Evolutionary conservation across 768 basidiomycete species (phyloP).

Genomic region (Kwoniella dendrophila): DNA sequence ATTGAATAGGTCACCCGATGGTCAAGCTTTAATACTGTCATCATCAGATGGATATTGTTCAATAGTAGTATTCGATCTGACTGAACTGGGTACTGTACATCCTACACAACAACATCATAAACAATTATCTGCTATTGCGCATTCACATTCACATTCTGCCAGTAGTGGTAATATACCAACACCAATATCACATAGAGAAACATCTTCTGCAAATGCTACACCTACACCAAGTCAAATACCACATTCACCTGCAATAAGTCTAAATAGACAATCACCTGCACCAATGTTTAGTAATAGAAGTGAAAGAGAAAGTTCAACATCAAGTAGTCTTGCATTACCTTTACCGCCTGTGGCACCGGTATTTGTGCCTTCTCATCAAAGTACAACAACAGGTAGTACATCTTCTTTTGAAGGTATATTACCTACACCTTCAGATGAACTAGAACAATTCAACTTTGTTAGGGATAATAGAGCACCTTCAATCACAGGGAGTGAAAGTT

Average conservation of each 20-base stretch:
- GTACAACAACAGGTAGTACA: slow-evolving; percentile 23
- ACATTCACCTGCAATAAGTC: slow-evolving; percentile 40
- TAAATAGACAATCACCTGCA: slow-evolving; percentile 38
- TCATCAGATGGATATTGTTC: slow-evolving; percentile 98
- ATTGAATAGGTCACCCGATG: slow-evolving; percentile 82
- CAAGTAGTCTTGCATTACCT: slow-evolving; percentile 16
- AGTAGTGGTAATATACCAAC: slow-evolving; percentile 8
- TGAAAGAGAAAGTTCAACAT: slow-evolving; percentile 51
- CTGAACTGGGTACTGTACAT: slow-evolving; percentile 80
- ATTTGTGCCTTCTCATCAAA: slow-evolving; percentile 3
- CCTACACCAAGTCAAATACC: slow-evolving; percentile 42
- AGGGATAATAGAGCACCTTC: neutral
- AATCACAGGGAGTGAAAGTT: slow-evolving; percentile 6
- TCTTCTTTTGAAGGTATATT: slow-evolving; percentile 31
- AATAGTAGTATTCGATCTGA: slow-evolving; percentile 74
- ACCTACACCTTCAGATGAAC: slow-evolving; percentile 43
- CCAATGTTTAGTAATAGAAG: slow-evolving; percentile 30
- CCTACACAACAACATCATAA: slow-evolving; percentile 88
- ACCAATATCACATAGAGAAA: slow-evolving; percentile 12
- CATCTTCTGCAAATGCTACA: slow-evolving; percentile 27
- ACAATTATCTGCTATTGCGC: slow-evolving; percentile 87
- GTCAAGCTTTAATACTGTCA: slow-evolving; percentile 85
- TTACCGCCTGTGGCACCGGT: slow-evolving; percentile 13
- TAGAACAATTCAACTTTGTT: slow-evolving; percentile 17
- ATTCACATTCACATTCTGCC: slow-evolving; percentile 70